Evolutionary conservation across 2,329 filamentous ascomycete genomes (phyloP).

Genomic region (Trichophyton verrucosum): DNA sequence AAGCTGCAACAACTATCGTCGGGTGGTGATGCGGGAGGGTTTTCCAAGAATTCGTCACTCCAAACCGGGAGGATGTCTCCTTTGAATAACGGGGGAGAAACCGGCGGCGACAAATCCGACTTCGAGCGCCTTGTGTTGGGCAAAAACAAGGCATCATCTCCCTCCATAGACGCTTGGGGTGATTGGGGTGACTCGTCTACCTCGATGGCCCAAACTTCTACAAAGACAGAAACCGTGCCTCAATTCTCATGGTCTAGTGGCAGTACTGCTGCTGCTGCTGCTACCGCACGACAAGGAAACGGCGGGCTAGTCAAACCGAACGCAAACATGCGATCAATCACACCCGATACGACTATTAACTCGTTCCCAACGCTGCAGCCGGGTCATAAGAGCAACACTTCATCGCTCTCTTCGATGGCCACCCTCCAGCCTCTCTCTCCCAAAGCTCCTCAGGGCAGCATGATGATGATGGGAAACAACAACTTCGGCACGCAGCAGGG

Average conservation of each 20-base stretch:
- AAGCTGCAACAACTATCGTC: slow-evolving; percentile 77
- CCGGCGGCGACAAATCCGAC: slow-evolving; percentile 53
- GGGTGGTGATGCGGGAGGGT: slow-evolving; percentile 39
- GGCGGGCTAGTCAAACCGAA: slow-evolving; percentile 13
- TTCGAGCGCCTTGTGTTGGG: slow-evolving; percentile 88
- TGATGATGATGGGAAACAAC: neutral
- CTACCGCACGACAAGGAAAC: neutral
- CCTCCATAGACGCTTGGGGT: slow-evolving; percentile 24
- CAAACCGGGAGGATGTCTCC: slow-evolving; percentile 19
- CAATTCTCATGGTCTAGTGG: slow-evolving; percentile 33
- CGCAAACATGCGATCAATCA: slow-evolving; percentile 35
- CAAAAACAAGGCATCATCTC: slow-evolving; percentile 34
- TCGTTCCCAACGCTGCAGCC: slow-evolving; percentile 37
- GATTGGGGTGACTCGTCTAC: slow-evolving; percentile 21
- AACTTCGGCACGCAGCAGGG: neutral
- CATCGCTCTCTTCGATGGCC: neutral
- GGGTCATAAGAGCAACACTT: slow-evolving; percentile 18
- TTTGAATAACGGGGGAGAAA: slow-evolving; percentile 28
- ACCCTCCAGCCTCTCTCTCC: neutral
- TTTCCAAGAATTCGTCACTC: slow-evolving; percentile 26
- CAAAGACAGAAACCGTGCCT: slow-evolving; percentile 20
- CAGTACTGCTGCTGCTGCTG: neutral
- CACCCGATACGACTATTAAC: slow-evolving; percentile 39
- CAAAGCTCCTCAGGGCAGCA: neutral
- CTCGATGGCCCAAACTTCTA: slow-evolving; percentile 13